Evolutionary conservation across 1,284 basidiomycete species (phyloP).

Genomic region (Boletus putidus): DNA sequence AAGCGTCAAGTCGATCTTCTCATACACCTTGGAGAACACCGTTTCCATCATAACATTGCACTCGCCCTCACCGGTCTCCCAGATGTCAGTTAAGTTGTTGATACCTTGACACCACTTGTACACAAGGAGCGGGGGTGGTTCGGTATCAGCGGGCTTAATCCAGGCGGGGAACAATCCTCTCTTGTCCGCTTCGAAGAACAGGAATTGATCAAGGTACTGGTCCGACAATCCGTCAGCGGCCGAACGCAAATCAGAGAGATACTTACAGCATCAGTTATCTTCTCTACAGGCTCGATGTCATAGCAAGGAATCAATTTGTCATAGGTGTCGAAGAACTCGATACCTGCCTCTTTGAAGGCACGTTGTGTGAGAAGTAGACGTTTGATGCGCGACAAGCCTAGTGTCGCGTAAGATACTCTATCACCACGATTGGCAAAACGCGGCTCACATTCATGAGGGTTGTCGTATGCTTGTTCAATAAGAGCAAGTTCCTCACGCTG

Average conservation of each 20-base stretch:
- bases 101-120: slow-evolving; percentile 98
- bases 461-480: slow-evolving; percentile 96
- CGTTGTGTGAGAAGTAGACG: slow-evolving; percentile 92
- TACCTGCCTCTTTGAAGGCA: slow-evolving; percentile 97
- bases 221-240: slow-evolving; percentile 21
- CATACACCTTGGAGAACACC: slow-evolving; percentile 91
- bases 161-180: slow-evolving; percentile 94
- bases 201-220: slow-evolving; percentile 88
- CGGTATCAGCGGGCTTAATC: slow-evolving; percentile 97
- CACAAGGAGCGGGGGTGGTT: slow-evolving; percentile 92
- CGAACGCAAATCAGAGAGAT: neutral
- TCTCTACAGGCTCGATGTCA: slow-evolving; percentile 97
- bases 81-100: slow-evolving; percentile 91
- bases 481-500: slow-evolving; percentile 95
- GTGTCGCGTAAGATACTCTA: slow-evolving; percentile 3
- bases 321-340: slow-evolving; percentile 93
- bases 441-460: slow-evolving; percentile 80
- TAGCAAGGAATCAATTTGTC: slow-evolving; percentile 98
- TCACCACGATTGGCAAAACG: neutral
- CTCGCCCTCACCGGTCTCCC: slow-evolving; percentile 96
- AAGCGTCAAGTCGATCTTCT: slow-evolving; percentile 95
- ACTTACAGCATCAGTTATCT: slow-evolving; percentile 92
- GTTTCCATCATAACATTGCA: slow-evolving; percentile 99
- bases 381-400: slow-evolving; percentile 92
- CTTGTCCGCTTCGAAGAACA: slow-evolving; percentile 94